Percentiles rank a stretch among this genome's conserved stretches.
Conservation (phyloP, 169 alveolate genomes). For the Besnoitia besnoiti region DNA sequence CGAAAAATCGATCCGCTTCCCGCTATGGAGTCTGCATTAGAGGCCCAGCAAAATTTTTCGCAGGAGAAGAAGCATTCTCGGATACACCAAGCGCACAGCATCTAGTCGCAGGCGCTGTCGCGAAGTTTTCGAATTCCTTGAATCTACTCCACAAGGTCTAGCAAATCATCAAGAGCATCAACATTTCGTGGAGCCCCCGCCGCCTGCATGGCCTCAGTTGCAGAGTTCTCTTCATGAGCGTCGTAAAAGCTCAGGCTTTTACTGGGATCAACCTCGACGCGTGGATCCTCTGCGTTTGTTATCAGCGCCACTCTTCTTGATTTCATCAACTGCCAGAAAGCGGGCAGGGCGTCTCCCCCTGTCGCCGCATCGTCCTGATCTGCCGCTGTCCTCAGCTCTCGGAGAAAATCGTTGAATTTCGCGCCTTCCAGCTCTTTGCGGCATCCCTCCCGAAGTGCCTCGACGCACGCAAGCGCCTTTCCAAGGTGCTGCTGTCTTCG, state of each 20-base stretch:
- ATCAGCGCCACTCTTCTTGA: not conserved
- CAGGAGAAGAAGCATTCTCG: too few relatives aligned
- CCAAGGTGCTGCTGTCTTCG: slow-evolving; percentile 21
- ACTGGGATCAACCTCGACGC: slow-evolving; percentile 22
- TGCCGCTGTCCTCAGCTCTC: not conserved
- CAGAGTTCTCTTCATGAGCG: not conserved
- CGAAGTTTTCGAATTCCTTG: too few relatives aligned
- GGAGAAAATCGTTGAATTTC: slow-evolving; percentile 37
- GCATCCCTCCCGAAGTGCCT: slow-evolving; percentile 47
- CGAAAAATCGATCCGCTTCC: too few relatives aligned
- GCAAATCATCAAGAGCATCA: not conserved
- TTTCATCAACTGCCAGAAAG: not conserved
- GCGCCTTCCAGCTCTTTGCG: slow-evolving; percentile 36
- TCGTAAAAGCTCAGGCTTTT: not conserved
- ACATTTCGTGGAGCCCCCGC: not conserved
- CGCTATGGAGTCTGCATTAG: too few relatives aligned
- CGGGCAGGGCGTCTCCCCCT: not conserved
- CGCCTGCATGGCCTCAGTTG: not conserved
- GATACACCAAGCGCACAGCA: too few relatives aligned
- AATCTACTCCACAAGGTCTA: slow-evolving; percentile 9
- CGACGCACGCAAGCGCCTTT: slow-evolving; percentile 43
- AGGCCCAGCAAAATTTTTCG: too few relatives aligned
- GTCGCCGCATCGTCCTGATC: not conserved
- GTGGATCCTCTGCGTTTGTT: slow-evolving; percentile 45
- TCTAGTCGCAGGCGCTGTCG: too few relatives aligned